phyloP scores from a whole-genome alignment of 768 basidiomycete species.

The Botryobasidium botryosum region DNA sequence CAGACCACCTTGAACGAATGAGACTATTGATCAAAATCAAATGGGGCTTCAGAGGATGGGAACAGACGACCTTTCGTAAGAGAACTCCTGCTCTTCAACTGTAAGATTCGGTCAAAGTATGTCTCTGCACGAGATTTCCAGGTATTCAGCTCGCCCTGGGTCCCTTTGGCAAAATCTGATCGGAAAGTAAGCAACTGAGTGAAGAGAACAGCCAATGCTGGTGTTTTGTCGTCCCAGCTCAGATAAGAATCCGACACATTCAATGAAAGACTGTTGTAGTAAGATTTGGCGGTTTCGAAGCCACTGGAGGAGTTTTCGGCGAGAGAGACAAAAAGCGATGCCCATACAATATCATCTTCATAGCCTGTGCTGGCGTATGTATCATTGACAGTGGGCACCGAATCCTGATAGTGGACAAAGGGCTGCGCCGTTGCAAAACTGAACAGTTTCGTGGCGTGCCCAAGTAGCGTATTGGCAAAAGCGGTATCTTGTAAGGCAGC shows the following conservation, averaged over 20 bases:
- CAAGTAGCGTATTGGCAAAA: constrained; percentile 51
- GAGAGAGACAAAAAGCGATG: constrained; percentile 59
- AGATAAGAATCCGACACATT: constrained; percentile 45
- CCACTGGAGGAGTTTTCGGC: constrained; percentile 26
- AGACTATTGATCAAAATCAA: too few relatives aligned
- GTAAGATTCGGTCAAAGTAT: constrained; percentile 59
- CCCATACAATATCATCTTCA: constrained; percentile 56
- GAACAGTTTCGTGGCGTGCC: constrained; percentile 63
- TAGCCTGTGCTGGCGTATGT: constrained; percentile 54
- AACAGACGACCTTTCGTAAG: constrained; percentile 59
- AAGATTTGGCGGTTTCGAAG: too few relatives aligned
- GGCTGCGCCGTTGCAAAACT: constrained; percentile 54
- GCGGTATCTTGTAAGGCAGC: constrained; percentile 54
- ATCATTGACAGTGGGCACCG: constrained; percentile 42
- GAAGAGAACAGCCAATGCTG: constrained; percentile 62
- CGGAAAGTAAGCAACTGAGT: constrained; percentile 50
- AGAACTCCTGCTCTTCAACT: constrained; percentile 34
- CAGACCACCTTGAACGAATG: too few relatives aligned
- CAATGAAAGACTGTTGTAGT: too few relatives aligned
- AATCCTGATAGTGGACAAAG: constrained; percentile 46
- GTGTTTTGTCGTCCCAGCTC: constrained; percentile 80
- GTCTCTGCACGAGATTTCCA: constrained; percentile 59
- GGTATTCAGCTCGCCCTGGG: constrained; percentile 32
- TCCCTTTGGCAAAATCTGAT: constrained; percentile 24
- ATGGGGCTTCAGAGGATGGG: too few relatives aligned